Percentiles rank a stretch among this genome's conserved stretches.
phyloP scores from a whole-genome alignment of 108 stramenopile species.

The Bacterosira constricta region DNA sequence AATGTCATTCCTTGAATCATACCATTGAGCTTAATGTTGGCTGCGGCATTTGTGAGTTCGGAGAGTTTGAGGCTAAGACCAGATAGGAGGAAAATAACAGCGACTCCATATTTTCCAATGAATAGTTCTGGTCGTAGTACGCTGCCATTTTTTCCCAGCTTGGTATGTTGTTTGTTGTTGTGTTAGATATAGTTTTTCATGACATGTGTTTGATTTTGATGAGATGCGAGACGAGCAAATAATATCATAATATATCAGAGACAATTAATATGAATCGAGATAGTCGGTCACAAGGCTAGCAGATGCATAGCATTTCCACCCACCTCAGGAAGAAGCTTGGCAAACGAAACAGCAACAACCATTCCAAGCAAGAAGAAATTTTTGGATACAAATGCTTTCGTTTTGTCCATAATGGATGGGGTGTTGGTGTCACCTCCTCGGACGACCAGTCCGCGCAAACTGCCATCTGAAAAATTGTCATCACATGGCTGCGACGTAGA shows the following conservation, averaged over 20 bases:
- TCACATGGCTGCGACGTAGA: not conserved
- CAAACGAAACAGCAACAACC: constrained; percentile 67
- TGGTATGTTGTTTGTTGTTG: too few relatives aligned
- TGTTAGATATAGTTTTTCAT: too few relatives aligned
- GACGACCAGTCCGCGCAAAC: too few relatives aligned
- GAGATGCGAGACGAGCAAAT: not conserved
- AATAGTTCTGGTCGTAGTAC: constrained; percentile 79
- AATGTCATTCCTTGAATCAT: constrained; percentile 73
- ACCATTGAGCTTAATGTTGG: constrained; percentile 79
- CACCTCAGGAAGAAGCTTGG: constrained; percentile 62
- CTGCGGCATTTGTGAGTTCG: constrained; percentile 66
- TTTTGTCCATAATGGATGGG: constrained; percentile 12
- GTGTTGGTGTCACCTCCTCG: not conserved
- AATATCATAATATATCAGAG: not conserved
- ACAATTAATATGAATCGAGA: not conserved
- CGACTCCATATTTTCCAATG: constrained; percentile 86
- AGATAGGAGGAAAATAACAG: constrained; percentile 85
- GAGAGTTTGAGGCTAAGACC: constrained; percentile 77
- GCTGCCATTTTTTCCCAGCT: constrained; percentile 76
- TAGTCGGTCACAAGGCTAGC: too few relatives aligned
- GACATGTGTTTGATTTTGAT: too few relatives aligned
- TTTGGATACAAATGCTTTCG: constrained; percentile 56
- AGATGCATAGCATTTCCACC: too few relatives aligned
- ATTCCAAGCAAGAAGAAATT: constrained; percentile 87
- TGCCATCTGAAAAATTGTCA: too few relatives aligned